These are phyloP conservation scores for Phaeosphaeriaceae sp. DNA, from an alignment of 2,329 filamentous ascomycete species.

Conservation along the genomic window DNA sequence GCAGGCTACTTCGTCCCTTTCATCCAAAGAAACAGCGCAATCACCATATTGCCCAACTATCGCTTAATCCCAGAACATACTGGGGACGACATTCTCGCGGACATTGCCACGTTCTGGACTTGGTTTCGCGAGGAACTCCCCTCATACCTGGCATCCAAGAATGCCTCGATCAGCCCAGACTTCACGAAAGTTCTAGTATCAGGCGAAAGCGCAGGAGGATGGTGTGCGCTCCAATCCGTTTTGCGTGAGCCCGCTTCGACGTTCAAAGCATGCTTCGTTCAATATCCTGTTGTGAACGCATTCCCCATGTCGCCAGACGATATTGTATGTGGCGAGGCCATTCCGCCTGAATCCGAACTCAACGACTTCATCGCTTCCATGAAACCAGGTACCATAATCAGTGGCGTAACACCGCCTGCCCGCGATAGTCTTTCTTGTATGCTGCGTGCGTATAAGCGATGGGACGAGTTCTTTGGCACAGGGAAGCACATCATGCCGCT, in stretches of 20 bases:
- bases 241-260: constrained; percentile 23
- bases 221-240: constrained; percentile 42
- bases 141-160: constrained; percentile 15
- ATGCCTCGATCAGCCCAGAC: constrained; percentile 27
- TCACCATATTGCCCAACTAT: constrained; percentile 58
- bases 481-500: constrained; percentile 34
- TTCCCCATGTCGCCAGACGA: background rate
- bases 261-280: constrained; percentile 30
- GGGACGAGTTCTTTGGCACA: constrained; percentile 34
- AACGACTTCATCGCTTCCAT: constrained; percentile 29
- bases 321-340: background rate
- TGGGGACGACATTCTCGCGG: constrained; percentile 56
- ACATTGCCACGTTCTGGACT: constrained; percentile 57
- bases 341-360: constrained; percentile 22
- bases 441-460: constrained; percentile 28
- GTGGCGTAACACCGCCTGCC: constrained; percentile 24
- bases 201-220: constrained; percentile 51
- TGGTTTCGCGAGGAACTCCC: constrained; percentile 48
- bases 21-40: constrained; percentile 49
- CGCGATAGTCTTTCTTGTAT: constrained; percentile 21
- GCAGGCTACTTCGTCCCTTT: constrained; percentile 47
- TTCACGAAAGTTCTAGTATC: constrained; percentile 34
- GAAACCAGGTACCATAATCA: constrained; percentile 22
- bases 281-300: constrained; percentile 37
- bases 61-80: constrained; percentile 59